Evolutionary conservation across 305 asterid species (phyloP).

Genomic region (Solanum hybrid): DNA sequence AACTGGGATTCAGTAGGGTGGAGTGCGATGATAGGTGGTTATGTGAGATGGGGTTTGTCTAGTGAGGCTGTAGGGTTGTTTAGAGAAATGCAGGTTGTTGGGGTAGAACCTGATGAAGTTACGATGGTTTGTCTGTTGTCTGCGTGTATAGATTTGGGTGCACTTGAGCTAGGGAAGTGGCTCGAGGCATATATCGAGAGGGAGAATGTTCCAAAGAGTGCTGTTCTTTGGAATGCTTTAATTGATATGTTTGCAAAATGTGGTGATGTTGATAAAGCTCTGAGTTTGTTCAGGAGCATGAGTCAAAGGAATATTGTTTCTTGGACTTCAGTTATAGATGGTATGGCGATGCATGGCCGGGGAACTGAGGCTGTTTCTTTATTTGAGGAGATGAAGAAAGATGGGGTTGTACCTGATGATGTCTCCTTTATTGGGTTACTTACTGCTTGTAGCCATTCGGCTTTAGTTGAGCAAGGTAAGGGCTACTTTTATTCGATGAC

Average conservation of each 20-base stretch:
- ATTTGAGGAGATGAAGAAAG: slow-evolving; percentile 61
- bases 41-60: slow-evolving; percentile 47
- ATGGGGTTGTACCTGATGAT: slow-evolving; percentile 44
- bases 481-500: slow-evolving; percentile 44
- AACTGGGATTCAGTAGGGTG: slow-evolving; percentile 38
- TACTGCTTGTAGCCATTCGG: slow-evolving; percentile 80
- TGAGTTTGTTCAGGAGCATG: slow-evolving; percentile 46
- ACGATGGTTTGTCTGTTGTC: slow-evolving; percentile 63
- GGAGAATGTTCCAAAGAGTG: slow-evolving; percentile 38
- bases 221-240: slow-evolving; percentile 50
- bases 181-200: slow-evolving; percentile 42
- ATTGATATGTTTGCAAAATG: slow-evolving; percentile 83
- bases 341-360: slow-evolving; percentile 67
- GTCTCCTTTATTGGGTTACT: slow-evolving; percentile 65
- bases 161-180: slow-evolving; percentile 74
- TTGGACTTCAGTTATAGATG: slow-evolving; percentile 64
- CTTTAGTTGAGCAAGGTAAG: slow-evolving; percentile 55
- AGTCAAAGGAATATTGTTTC: slow-evolving; percentile 47
- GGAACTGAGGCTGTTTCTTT: slow-evolving; percentile 48
- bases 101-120: slow-evolving; percentile 56
- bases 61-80: slow-evolving; percentile 47
- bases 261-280: slow-evolving; percentile 61
- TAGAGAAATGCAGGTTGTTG: slow-evolving; percentile 47
- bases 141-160: slow-evolving; percentile 67
- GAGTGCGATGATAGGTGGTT: slow-evolving; percentile 69